These are phyloP conservation scores for Coemansia sp. DNA, from an alignment of 192 early-diverging fungal genomes.

Conservation along the genomic window DNA sequence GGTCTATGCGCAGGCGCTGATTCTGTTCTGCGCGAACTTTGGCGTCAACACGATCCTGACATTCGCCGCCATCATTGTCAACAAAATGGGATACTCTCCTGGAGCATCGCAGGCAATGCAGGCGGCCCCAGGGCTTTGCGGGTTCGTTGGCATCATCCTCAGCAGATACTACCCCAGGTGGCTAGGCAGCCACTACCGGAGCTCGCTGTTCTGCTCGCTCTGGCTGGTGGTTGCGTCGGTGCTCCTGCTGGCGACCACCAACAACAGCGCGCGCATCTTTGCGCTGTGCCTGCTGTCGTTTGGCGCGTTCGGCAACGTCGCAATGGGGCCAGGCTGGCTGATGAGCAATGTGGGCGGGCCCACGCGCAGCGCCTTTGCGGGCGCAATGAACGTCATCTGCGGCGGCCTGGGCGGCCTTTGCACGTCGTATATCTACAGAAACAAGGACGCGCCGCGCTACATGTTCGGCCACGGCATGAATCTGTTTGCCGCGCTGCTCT, in stretches of 20 bases:
- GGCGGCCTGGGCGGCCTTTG: constrained; percentile 46
- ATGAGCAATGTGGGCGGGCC: constrained; percentile 53
- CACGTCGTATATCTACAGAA: constrained; percentile 49
- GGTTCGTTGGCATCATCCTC: constrained; percentile 34
- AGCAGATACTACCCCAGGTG: constrained; percentile 40
- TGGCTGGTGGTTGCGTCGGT: constrained; percentile 35
- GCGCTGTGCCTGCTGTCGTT: constrained; percentile 48
- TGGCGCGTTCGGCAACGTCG: constrained; percentile 46
- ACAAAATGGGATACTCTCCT: constrained; percentile 35
- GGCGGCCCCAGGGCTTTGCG: constrained; percentile 44
- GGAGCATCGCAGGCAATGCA: constrained; percentile 48
- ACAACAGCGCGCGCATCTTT: constrained; percentile 48
- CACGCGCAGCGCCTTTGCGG: constrained; percentile 33
- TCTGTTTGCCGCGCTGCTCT: constrained; percentile 43
- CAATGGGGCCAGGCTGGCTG: constrained; percentile 49
- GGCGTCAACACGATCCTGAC: constrained; percentile 52
- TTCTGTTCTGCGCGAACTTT: constrained; percentile 48
- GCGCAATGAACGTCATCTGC: constrained; percentile 45
- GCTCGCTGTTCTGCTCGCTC: constrained; percentile 36
- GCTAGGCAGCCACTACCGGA: constrained; percentile 35
- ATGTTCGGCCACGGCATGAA: constrained; percentile 52
- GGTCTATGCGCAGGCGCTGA: constrained; percentile 37
- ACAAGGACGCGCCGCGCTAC: constrained; percentile 48
- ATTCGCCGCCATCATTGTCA: constrained; percentile 47
- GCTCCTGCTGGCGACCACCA: constrained; percentile 33